phyloP scores from a whole-genome alignment of 148 eudicot genomes.

The Arctostaphylos glauca region DNA sequence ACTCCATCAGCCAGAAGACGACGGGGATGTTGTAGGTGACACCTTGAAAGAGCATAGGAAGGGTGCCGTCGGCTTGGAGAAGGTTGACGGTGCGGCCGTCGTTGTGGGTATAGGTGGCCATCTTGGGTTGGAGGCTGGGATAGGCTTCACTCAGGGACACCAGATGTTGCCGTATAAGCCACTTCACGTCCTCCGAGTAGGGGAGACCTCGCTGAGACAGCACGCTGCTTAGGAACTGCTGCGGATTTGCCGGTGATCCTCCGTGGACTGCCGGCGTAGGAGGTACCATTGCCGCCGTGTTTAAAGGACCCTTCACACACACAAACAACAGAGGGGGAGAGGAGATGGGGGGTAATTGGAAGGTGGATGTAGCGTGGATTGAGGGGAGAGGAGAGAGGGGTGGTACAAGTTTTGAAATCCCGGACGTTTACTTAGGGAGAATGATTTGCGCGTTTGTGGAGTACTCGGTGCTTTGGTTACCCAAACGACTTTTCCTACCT shows the following conservation, averaged over 20 bases:
- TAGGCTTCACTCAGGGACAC: conserved; percentile 45
- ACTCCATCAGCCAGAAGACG: conserved; percentile 76
- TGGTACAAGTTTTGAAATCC: too few relatives aligned
- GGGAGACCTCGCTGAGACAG: conserved; percentile 94
- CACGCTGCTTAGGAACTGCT: conserved; percentile 75
- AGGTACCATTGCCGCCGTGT: background rate
- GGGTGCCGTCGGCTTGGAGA: conserved; percentile 89
- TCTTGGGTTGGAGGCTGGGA: conserved; percentile 74
- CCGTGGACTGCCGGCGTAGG: conserved; percentile 9
- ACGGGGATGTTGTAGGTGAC: conserved; percentile 87
- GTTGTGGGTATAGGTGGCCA: conserved; percentile 83
- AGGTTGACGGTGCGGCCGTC: conserved; percentile 84
- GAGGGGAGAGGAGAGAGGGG: too few relatives aligned
- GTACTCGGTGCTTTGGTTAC: too few relatives aligned
- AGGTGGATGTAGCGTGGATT: too few relatives aligned
- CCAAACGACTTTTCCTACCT: too few relatives aligned
- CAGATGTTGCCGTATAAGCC: conserved; percentile 89
- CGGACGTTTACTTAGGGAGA: too few relatives aligned
- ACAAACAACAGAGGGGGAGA: background rate
- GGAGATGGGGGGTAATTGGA: too few relatives aligned
- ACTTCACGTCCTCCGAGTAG: conserved; percentile 74
- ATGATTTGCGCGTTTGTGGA: too few relatives aligned
- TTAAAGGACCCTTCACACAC: background rate
- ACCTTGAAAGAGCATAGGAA: conserved; percentile 60
- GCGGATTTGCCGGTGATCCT: conserved; percentile 6